Conservation (phyloP, 192 early-diverging fungal genomes). For the Coemansia sp. region DNA sequence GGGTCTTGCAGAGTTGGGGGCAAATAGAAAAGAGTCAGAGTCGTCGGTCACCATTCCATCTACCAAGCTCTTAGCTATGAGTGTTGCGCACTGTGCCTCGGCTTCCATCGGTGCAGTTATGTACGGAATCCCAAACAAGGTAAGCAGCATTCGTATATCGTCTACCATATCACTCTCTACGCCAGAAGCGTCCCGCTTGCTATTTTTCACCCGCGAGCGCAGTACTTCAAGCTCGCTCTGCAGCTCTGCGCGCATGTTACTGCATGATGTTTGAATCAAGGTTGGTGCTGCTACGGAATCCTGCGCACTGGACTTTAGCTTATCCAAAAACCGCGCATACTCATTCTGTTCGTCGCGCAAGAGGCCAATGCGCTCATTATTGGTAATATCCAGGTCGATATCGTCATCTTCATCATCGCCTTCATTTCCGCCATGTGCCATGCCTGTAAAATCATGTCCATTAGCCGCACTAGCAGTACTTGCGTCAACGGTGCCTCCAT, state of each 20-base stretch:
- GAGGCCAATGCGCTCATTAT: slow-evolving; percentile 21
- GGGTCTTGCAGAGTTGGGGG: slow-evolving; percentile 48
- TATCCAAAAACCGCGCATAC: slow-evolving; percentile 61
- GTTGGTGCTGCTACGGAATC: neutral
- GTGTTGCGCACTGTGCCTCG: slow-evolving; percentile 91
- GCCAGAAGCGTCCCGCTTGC: slow-evolving; percentile 34
- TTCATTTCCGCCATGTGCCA: neutral
- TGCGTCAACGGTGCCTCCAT: neutral
- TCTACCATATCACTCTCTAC: slow-evolving; percentile 49
- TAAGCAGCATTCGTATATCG: slow-evolving; percentile 68
- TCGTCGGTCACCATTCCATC: slow-evolving; percentile 98
- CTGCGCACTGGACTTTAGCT: slow-evolving; percentile 19
- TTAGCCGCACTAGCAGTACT: neutral
- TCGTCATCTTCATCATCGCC: slow-evolving; percentile 47
- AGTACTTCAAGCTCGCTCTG: slow-evolving; percentile 30
- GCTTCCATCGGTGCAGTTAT: slow-evolving; percentile 95
- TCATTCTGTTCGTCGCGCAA: slow-evolving; percentile 61
- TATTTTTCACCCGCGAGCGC: slow-evolving; percentile 34
- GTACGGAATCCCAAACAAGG: slow-evolving; percentile 93
- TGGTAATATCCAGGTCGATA: slow-evolving; percentile 31
- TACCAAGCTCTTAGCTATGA: slow-evolving; percentile 63
- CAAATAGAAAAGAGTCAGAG: slow-evolving; percentile 96
- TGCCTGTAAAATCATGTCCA: neutral
- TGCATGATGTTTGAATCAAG: neutral
- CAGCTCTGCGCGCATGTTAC: slow-evolving; percentile 31